phyloP scores from a whole-genome alignment of 805 yeast genomes.

The Kodamaea neixiangensis region DNA sequence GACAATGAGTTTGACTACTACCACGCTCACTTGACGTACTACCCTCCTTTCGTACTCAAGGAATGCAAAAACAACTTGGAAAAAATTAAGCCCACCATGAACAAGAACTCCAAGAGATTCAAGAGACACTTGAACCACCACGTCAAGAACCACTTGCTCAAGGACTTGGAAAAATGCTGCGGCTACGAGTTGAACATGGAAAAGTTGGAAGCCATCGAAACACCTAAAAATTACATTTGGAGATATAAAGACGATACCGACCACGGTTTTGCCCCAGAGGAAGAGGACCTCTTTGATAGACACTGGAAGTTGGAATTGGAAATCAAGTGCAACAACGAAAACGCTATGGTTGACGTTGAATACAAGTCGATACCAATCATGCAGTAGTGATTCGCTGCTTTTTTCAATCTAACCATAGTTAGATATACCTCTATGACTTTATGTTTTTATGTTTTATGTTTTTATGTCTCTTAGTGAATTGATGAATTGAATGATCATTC shows the following conservation, averaged over 20 bases:
- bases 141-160: conserved; percentile 66
- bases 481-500: not conserved
- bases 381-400: conserved; percentile 2
- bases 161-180: conserved; percentile 63
- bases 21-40: conserved; percentile 65
- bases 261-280: conserved; percentile 54
- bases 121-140: conserved; percentile 76
- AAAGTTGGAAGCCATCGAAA: conserved; percentile 48
- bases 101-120: conserved; percentile 70
- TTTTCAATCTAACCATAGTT: not conserved
- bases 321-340: conserved; percentile 65
- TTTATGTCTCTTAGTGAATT: conserved; percentile 4
- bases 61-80: conserved; percentile 70
- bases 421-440: conserved; percentile 1
- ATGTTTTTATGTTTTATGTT: conserved; percentile 9
- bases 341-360: conserved; percentile 67
- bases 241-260: conserved; percentile 58
- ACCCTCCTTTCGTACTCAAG: conserved; percentile 72
- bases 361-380: conserved; percentile 54
- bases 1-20: conserved; percentile 72
- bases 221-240: conserved; percentile 60
- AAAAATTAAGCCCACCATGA: conserved; percentile 69
- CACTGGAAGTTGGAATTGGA: conserved; percentile 67
- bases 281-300: conserved; percentile 45
- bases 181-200: conserved; percentile 58